phyloP scores from a whole-genome alignment of 2,329 filamentous ascomycete genomes.

The Trichothecium roseum region DNA sequence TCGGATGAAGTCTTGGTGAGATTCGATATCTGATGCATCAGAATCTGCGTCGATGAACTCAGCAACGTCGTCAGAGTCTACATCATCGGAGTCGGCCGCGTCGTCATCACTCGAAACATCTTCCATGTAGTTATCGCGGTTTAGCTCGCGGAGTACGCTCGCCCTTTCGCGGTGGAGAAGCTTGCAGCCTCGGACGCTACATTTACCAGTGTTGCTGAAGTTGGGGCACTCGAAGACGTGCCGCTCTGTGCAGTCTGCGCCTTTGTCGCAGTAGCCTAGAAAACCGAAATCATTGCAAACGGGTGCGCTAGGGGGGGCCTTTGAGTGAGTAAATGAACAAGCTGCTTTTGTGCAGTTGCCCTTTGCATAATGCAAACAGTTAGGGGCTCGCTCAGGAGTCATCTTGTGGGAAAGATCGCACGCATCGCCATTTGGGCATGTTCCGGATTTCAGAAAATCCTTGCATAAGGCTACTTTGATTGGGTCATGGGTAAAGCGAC shows the following conservation, averaged over 20 bases:
- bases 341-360: constrained; percentile 80
- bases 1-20: constrained; percentile 49
- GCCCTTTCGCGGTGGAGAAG: constrained; percentile 82
- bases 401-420: constrained; percentile 90
- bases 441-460: constrained; percentile 68
- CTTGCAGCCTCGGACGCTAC: constrained; percentile 72
- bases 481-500: constrained; percentile 75
- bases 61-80: constrained; percentile 66
- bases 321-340: constrained; percentile 80
- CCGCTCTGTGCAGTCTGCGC: constrained; percentile 64
- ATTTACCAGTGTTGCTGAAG: constrained; percentile 83
- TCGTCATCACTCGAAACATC: constrained; percentile 75
- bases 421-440: constrained; percentile 63
- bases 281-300: constrained; percentile 80
- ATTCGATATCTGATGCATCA: constrained; percentile 43
- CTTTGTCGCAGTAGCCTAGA: constrained; percentile 82
- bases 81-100: constrained; percentile 61
- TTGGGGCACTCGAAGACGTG: constrained; percentile 93
- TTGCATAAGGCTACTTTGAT: constrained; percentile 86
- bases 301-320: constrained; percentile 62
- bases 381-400: constrained; percentile 72
- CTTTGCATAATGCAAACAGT: constrained; percentile 82
- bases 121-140: constrained; percentile 42
- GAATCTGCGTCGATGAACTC: constrained; percentile 51
- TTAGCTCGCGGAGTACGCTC: constrained; percentile 62